A percentile compares a stretch with the other conserved stretches of the same genome.
Conservation (phyloP, 2,329 filamentous ascomycete species). For the Monilinia laxa region DNA sequence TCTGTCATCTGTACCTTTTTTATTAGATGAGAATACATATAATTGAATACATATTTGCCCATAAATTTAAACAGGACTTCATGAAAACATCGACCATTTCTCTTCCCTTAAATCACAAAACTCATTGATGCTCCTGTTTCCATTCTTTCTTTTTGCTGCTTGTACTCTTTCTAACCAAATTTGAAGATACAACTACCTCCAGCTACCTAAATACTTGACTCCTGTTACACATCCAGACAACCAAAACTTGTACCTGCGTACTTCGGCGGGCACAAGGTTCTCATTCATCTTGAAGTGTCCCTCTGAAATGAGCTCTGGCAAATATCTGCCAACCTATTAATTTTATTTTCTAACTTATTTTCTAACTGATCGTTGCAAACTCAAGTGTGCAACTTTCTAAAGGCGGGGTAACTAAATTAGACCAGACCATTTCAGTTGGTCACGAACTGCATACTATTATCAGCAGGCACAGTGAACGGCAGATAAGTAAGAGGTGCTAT, state of each 20-base stretch:
- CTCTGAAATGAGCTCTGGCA: not conserved
- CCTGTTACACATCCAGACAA: conserved; percentile 12
- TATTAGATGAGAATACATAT: conserved; percentile 17
- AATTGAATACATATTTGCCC: conserved; percentile 1
- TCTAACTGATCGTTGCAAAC: not conserved
- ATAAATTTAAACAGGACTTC: not conserved
- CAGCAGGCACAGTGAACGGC: not conserved
- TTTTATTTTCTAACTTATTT: not conserved
- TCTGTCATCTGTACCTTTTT: not conserved
- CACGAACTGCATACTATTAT: not conserved
- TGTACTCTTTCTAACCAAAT: conserved; percentile 3
- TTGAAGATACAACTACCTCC: conserved; percentile 3
- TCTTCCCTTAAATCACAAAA: not conserved
- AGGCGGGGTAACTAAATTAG: conserved; percentile 14
- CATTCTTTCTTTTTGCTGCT: conserved; percentile 16
- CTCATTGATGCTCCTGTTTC: conserved; percentile 4
- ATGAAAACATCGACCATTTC: conserved; percentile 1
- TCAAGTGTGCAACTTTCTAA: not conserved
- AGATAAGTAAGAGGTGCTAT: conserved; percentile 15
- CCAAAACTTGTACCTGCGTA: not conserved
- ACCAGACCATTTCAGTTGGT: conserved; percentile 4
- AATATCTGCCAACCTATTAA: conserved; percentile 3
- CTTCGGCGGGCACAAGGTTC: not conserved
- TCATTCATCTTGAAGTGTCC: not conserved
- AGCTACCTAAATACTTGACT: too few relatives aligned